Percentiles rank a stretch among this genome's conserved stretches.
Evolutionary conservation across 345 rosid species (phyloP).

Genomic region (Luvunga scandens): DNA sequence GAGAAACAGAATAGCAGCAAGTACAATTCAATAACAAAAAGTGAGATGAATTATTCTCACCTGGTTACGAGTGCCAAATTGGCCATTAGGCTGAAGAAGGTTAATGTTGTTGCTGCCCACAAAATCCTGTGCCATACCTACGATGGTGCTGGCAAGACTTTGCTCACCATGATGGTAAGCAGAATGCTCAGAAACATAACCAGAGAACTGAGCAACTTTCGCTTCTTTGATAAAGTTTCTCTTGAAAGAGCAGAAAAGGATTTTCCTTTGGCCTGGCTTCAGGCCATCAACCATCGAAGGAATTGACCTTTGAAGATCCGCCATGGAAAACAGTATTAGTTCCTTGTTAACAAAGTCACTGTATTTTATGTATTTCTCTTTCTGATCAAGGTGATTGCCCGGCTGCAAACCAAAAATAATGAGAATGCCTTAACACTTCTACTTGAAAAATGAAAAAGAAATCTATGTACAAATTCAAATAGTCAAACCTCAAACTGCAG

Average conservation of each 20-base stretch:
- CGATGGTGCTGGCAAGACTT: constrained; percentile 76
- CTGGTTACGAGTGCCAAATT: constrained; percentile 78
- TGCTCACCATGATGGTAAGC: constrained; percentile 98
- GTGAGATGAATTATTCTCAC: constrained; percentile 25
- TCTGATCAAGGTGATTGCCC: constrained; percentile 87
- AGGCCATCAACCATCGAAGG: constrained; percentile 98
- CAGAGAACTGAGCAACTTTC: constrained; percentile 81
- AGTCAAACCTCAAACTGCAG: constrained; percentile 65
- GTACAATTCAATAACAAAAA: background rate
- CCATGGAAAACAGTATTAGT: constrained; percentile 91
- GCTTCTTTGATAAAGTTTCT: constrained; percentile 71
- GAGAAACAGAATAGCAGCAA: background rate
- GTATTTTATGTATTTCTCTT: constrained; percentile 56
- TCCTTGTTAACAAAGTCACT: constrained; percentile 95
- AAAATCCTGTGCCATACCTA: constrained; percentile 96
- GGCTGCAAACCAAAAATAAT: constrained; percentile 52
- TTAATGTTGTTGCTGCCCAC: constrained; percentile 98
- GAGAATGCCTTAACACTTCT: background rate
- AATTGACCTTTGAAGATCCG: constrained; percentile 96
- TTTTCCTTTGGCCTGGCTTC: constrained; percentile 96
- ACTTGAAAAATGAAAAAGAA: background rate
- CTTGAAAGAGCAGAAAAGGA: constrained; percentile 83
- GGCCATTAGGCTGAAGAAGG: constrained; percentile 75
- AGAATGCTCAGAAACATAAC: constrained; percentile 85
- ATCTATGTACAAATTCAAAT: background rate